Evolutionary conservation across 352 stramenopile species (phyloP).

Genomic region (Phytophthora crassamura): DNA sequence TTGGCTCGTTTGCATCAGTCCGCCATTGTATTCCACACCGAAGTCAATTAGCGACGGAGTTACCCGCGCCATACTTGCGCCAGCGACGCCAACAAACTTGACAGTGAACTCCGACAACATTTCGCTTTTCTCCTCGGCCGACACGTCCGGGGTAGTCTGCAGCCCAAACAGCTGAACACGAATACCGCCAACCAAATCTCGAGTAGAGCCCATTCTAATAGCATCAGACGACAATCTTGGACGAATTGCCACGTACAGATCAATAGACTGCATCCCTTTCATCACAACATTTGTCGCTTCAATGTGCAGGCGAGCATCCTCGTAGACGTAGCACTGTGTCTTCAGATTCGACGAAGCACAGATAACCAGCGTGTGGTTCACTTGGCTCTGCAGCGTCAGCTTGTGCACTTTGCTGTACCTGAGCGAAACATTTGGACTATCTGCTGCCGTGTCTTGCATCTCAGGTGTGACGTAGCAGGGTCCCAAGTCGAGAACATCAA

Average conservation of each 20-base stretch:
- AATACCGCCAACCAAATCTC: constrained; percentile 88
- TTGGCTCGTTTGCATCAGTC: constrained; percentile 45
- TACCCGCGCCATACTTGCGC: constrained; percentile 80
- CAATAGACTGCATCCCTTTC: constrained; percentile 63
- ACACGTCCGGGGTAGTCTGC: constrained; percentile 9
- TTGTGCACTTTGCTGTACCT: constrained; percentile 91
- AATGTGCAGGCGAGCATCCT: constrained; percentile 70
- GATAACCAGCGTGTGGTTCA: constrained; percentile 73
- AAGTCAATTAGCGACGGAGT: constrained; percentile 76
- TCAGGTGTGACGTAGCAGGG: constrained; percentile 87
- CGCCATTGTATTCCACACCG: constrained; percentile 74
- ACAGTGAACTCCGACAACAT: constrained; percentile 90
- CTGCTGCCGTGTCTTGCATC: constrained; percentile 80
- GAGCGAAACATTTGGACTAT: constrained; percentile 75
- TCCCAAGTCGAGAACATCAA: constrained; percentile 80
- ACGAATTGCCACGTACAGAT: constrained; percentile 84
- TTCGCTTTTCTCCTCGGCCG: constrained; percentile 60
- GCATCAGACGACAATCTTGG: constrained; percentile 81
- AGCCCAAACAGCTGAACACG: constrained; percentile 84
- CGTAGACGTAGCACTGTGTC: constrained; percentile 90
- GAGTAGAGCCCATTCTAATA: constrained; percentile 78
- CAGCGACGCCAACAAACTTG: constrained; percentile 88
- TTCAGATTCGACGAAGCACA: constrained; percentile 89
- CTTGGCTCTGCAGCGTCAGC: constrained; percentile 83
- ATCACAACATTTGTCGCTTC: constrained; percentile 82